These are phyloP conservation scores for Aspergillus cejpii DNA, from an alignment of 2,329 filamentous ascomycete genomes.

Conservation along the genomic window DNA sequence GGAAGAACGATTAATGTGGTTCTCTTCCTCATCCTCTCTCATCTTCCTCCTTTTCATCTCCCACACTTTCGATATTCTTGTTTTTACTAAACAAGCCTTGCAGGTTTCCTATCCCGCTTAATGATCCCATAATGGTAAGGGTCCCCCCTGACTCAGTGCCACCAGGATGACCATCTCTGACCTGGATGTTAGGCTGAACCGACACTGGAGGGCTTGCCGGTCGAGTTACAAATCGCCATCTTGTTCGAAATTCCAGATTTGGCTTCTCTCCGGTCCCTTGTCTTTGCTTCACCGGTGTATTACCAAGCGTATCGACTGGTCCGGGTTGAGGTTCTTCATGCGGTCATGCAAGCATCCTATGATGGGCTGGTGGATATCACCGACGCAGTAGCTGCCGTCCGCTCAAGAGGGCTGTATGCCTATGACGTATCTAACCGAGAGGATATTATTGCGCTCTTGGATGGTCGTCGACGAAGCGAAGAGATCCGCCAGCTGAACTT, in stretches of 20 bases:
- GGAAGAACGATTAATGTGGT: too few relatives aligned
- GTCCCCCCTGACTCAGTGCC: too few relatives aligned
- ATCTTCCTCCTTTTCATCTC: too few relatives aligned
- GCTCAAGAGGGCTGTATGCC: conserved; percentile 12
- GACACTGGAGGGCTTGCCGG: conserved; percentile 10
- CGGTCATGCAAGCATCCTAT: conserved; percentile 6
- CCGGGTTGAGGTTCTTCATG: conserved; percentile 2
- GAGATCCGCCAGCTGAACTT: conserved; percentile 7
- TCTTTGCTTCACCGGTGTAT: conserved; percentile 12
- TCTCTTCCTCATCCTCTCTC: too few relatives aligned
- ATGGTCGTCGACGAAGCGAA: conserved; percentile 14
- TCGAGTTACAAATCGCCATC: conserved; percentile 15
- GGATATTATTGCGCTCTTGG: conserved; percentile 13
- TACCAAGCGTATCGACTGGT: conserved; percentile 12
- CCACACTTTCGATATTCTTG: too few relatives aligned
- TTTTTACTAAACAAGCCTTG: too few relatives aligned
- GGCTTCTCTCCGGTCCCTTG: conserved; percentile 10
- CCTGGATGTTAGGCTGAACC: neutral
- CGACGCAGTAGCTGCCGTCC: conserved; percentile 17
- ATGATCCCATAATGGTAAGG: too few relatives aligned
- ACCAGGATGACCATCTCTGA: neutral
- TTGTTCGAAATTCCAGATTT: conserved; percentile 11
- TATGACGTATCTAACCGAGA: conserved; percentile 1
- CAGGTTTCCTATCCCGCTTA: too few relatives aligned
- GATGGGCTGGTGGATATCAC: conserved; percentile 8